These are phyloP conservation scores for Ceratocystis albifundus DNA, from an alignment of 2,329 filamentous ascomycete species.

Conservation along the genomic window DNA sequence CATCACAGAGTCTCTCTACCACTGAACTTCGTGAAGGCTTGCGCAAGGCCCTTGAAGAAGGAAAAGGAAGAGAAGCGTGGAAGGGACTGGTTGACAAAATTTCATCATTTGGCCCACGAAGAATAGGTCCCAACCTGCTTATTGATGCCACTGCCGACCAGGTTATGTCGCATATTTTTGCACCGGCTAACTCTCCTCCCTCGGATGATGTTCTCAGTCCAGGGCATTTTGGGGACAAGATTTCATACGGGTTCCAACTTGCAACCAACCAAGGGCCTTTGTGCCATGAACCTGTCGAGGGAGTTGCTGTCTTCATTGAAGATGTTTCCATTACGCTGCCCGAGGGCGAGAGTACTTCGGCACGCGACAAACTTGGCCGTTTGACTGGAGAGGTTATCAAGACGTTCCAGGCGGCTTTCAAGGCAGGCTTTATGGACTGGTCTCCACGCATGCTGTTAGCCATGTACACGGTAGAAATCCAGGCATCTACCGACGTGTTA, in stretches of 20 bases:
- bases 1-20: slow-evolving; percentile 52
- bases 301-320: slow-evolving; percentile 82
- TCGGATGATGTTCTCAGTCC: slow-evolving; percentile 44
- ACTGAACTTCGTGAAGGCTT: slow-evolving; percentile 70
- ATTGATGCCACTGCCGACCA: slow-evolving; percentile 65
- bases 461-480: slow-evolving; percentile 97
- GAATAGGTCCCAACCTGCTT: slow-evolving; percentile 78
- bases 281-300: slow-evolving; percentile 86
- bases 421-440: slow-evolving; percentile 86
- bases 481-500: slow-evolving; percentile 88
- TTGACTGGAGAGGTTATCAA: slow-evolving; percentile 91
- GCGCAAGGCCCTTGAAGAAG: slow-evolving; percentile 52
- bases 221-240: slow-evolving; percentile 74
- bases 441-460: slow-evolving; percentile 86
- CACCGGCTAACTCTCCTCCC: slow-evolving; percentile 30
- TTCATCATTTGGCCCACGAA: slow-evolving; percentile 75
- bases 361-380: slow-evolving; percentile 45
- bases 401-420: slow-evolving; percentile 71
- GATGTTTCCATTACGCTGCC: slow-evolving; percentile 53
- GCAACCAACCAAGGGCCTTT: slow-evolving; percentile 79
- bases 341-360: slow-evolving; percentile 43
- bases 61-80: slow-evolving; percentile 68
- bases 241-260: slow-evolving; percentile 87
- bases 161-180: slow-evolving; percentile 60
- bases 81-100: slow-evolving; percentile 66